Conservation (phyloP, 2,329 filamentous ascomycete genomes). For the Microcera coccophila region DNA sequence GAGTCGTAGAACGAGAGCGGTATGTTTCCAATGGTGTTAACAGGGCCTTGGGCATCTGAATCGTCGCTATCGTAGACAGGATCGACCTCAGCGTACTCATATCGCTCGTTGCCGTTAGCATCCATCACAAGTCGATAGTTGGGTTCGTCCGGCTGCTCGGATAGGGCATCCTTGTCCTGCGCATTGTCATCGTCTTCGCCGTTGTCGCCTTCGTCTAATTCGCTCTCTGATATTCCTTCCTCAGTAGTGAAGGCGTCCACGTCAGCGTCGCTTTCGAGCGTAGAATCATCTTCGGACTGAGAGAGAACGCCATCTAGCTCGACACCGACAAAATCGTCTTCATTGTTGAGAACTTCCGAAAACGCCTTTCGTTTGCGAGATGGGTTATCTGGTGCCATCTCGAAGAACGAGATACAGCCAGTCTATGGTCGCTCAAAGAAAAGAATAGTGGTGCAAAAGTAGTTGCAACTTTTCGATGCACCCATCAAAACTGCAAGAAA, state of each 20-base stretch:
- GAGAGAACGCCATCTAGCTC: constrained; percentile 55
- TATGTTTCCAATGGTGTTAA: constrained; percentile 94
- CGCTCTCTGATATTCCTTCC: constrained; percentile 15
- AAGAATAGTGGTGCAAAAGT: not conserved
- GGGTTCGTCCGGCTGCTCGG: constrained; percentile 39
- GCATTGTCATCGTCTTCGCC: constrained; percentile 21
- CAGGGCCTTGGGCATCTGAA: constrained; percentile 71
- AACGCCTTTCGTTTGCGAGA: constrained; percentile 25
- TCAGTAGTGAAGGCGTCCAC: constrained; percentile 32
- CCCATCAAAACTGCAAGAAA: not conserved
- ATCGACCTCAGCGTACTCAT: constrained; percentile 90
- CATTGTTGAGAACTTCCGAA: constrained; percentile 7
- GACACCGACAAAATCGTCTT: constrained; percentile 38
- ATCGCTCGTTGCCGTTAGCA: constrained; percentile 85
- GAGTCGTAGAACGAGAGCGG: constrained; percentile 93
- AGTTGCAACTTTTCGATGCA: constrained; percentile 1
- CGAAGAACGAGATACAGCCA: not conserved
- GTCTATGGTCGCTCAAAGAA: not conserved
- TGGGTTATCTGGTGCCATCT: constrained; percentile 19
- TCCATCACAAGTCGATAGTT: constrained; percentile 63
- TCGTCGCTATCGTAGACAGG: constrained; percentile 96
- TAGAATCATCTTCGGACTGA: constrained; percentile 55
- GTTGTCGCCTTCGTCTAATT: constrained; percentile 40
- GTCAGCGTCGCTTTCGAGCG: constrained; percentile 36
- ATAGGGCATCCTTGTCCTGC: constrained; percentile 24